These are phyloP conservation scores for Santalum album DNA, from an alignment of 164 flowering plant species.

Conservation along the genomic window DNA sequence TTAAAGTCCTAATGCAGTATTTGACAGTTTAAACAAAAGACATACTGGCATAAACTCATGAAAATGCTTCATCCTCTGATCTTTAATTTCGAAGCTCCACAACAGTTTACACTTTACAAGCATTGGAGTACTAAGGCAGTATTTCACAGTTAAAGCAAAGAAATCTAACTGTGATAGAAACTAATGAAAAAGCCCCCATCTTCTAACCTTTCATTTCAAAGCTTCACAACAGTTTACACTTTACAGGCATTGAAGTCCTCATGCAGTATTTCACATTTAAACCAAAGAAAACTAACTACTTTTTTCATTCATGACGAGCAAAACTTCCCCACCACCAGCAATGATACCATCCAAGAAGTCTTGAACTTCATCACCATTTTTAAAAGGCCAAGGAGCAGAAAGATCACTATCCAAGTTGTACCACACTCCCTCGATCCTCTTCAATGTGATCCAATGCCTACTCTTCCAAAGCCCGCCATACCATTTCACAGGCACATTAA, in stretches of 20 bases:
- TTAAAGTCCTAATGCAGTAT: no score
- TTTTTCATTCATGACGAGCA: conserved; percentile 50
- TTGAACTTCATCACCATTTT: conserved; percentile 39
- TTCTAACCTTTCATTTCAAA: no score
- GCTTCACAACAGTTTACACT: not conserved
- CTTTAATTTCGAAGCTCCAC: no score
- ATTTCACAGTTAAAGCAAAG: no score
- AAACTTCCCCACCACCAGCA: conserved; percentile 51
- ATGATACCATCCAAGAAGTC: conserved; percentile 50
- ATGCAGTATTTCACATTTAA: not conserved
- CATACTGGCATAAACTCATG: no score
- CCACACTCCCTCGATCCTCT: conserved; percentile 65
- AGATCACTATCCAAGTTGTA: conserved; percentile 96
- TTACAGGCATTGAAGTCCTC: not conserved
- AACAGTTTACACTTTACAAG: no score
- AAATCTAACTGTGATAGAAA: no score
- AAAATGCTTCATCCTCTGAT: no score
- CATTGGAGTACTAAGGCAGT: no score
- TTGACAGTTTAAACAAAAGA: no score
- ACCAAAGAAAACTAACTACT: conserved; percentile 4
- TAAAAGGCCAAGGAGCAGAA: conserved; percentile 36
- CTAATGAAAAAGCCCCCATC: no score
- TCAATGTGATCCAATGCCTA: conserved; percentile 80
- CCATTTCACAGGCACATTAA: conserved; percentile 60
- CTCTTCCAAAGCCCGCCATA: conserved; percentile 74